phyloP scores from a whole-genome alignment of 75 land plant species.

The Cryptomeria japonica region DNA sequence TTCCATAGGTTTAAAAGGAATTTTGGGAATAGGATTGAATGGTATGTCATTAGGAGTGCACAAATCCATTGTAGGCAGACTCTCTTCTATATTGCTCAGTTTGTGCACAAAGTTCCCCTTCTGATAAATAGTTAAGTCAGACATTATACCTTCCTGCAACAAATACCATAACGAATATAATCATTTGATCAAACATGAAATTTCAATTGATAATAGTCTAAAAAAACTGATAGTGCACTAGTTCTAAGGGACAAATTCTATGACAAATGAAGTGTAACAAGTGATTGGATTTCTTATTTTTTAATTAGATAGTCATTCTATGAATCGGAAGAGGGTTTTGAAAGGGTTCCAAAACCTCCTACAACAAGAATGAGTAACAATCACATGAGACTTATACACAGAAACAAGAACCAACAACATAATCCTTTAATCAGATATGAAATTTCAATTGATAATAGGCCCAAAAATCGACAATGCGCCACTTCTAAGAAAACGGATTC shows the following conservation, averaged over 20 bases:
- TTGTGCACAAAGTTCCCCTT: conserved; percentile 9
- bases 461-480: background rate
- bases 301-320: too few relatives aligned
- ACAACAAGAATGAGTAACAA: too few relatives aligned
- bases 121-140: conserved; percentile 3
- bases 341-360: too few relatives aligned
- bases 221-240: too few relatives aligned
- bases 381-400: too few relatives aligned
- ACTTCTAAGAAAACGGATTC: background rate
- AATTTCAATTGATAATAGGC: background rate
- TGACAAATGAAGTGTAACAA: too few relatives aligned
- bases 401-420: too few relatives aligned
- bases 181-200: background rate
- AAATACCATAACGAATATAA: background rate
- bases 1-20: conserved; percentile 46
- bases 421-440: too few relatives aligned
- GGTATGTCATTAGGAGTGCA: conserved; percentile 3
- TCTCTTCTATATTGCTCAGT: conserved; percentile 15
- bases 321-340: too few relatives aligned
- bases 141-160: background rate
- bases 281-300: too few relatives aligned
- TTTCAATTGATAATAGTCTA: too few relatives aligned
- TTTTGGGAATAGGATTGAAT: conserved; percentile 32
- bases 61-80: background rate
- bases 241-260: too few relatives aligned